Percentiles rank a stretch among this genome's conserved stretches.
Conservation (phyloP, 768 basidiomycete species). For the Peribolospora kevripleyi region DNA sequence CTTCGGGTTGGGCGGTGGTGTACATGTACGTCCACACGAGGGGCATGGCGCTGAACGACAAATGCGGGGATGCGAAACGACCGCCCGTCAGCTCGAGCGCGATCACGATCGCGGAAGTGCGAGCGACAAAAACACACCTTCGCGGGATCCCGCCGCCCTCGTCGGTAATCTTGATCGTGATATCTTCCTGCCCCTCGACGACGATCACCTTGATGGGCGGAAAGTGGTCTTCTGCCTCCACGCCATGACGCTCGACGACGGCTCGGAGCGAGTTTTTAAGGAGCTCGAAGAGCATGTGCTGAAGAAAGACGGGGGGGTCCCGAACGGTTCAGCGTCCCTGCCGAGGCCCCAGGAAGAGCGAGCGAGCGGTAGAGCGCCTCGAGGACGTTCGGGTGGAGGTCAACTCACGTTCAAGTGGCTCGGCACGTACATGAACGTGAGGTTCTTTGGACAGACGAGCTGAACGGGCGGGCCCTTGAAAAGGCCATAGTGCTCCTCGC, state of each 20-base stretch:
- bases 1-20: slow-evolving; percentile 15
- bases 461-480: slow-evolving; percentile 91
- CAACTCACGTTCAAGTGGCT: slow-evolving; percentile 38
- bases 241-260: slow-evolving; percentile 76
- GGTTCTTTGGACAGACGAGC: slow-evolving; percentile 67
- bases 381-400: neutral
- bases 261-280: slow-evolving; percentile 94
- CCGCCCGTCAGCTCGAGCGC: too few species aligned
- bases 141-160: slow-evolving; percentile 87
- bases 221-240: slow-evolving; percentile 48
- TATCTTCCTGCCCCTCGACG: slow-evolving; percentile 91
- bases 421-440: slow-evolving; percentile 83
- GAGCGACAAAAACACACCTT: slow-evolving; percentile 16
- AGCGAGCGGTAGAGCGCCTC: neutral
- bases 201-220: slow-evolving; percentile 87
- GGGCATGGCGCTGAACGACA: slow-evolving; percentile 36
- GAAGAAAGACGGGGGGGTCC: neutral
- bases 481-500: slow-evolving; percentile 82
- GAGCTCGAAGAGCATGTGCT: slow-evolving; percentile 84
- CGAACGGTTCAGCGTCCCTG: slow-evolving; percentile 22
- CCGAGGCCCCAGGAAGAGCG: neutral
- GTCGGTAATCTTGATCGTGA: slow-evolving; percentile 95
- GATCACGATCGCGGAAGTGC: slow-evolving; percentile 4
- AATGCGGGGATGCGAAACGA: too few species aligned
- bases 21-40: slow-evolving; percentile 96